Conservation (phyloP, 2,329 filamentous ascomycete species). For the Hirsutella minnesotensis region DNA sequence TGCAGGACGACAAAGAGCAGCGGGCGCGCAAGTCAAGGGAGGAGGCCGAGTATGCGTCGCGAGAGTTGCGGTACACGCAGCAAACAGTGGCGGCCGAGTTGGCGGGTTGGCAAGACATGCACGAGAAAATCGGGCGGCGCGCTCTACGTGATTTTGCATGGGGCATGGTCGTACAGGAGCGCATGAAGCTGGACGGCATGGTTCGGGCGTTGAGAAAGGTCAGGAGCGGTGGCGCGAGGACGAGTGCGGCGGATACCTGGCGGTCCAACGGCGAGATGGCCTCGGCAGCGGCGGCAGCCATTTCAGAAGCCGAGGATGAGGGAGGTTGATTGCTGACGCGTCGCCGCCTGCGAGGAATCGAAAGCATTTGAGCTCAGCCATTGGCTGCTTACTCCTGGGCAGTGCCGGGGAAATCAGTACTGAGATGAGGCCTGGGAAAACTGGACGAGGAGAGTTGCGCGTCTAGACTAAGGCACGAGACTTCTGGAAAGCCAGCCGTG, state of each 20-base stretch:
- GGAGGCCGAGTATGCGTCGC: slow-evolving; percentile 63
- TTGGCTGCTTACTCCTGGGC: too few relatives aligned
- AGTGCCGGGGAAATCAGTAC: too few relatives aligned
- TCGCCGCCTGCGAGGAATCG: too few relatives aligned
- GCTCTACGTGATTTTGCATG: slow-evolving; percentile 67
- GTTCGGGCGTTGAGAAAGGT: slow-evolving; percentile 62
- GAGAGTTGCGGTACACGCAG: slow-evolving; percentile 82
- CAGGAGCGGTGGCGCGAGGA: slow-evolving; percentile 9
- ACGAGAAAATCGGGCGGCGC: slow-evolving; percentile 63
- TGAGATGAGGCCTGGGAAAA: too few relatives aligned
- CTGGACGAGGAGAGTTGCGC: too few relatives aligned
- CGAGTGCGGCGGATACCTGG: too few relatives aligned
- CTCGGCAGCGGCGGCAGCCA: background rate
- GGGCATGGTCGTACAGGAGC: slow-evolving; percentile 70
- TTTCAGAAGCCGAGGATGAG: background rate
- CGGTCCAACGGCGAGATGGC: background rate
- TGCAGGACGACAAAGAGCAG: slow-evolving; percentile 75
- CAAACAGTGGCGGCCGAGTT: slow-evolving; percentile 85
- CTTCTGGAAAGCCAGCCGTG: too few relatives aligned
- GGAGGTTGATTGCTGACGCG: background rate
- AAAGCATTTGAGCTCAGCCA: too few relatives aligned
- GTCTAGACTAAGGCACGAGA: too few relatives aligned
- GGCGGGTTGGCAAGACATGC: slow-evolving; percentile 86
- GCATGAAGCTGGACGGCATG: slow-evolving; percentile 68
- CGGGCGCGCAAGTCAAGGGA: slow-evolving; percentile 58